Base-by-base conservation (phyloP, 352 stramenopile genomes). In the Globisporangium barbulae region DNA sequence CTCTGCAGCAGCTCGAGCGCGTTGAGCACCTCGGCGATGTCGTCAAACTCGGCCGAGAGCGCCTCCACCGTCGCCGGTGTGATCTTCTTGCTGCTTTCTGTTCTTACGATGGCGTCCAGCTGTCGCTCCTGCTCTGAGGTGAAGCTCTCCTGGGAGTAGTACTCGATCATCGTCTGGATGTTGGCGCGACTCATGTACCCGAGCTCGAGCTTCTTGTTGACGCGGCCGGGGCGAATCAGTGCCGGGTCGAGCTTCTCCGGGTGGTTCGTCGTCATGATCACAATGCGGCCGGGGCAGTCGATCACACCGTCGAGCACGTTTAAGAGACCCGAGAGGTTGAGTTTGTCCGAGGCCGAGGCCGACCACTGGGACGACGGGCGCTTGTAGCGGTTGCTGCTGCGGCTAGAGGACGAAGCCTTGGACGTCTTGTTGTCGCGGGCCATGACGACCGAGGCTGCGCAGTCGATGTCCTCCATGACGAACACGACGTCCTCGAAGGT, bases 181-280 rank as follows among this genome's bases (percentile, higher is more conserved):
- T 90, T 70, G 19, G 59, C 52, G 35, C 52, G 54, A 8, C 63
- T 63, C 72, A 96, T 92, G 70, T 83, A 81, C 0, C 80, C 71
- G 30, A 96, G 73, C 42, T 85, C 45, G 35, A 97, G 47, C 65
- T 93, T 91, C 74, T 92, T 91, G 72, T 97, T 94, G 22, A 98
- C 85, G 42, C 91, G 85, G 0, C 91, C 93, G 1, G 93, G 93
- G 5, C 93, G 85, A 6, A 98, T 88, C 5, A 98, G 79, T 30
- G 93, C 93, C 8, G 87, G 77, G 68, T 98, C 93, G n/a, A 98
- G 79, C 59, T 90, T 93, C 71, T 98, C 93, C 12, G 90, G 93
- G 67, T 97, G 88, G 72, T 98, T 98, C 17, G 88, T 96, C 10
- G 93, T 97, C 84, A 97, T 96, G 71, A 98, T 91, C 1, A 98